Evolutionary conservation across 2,329 filamentous ascomycete species (phyloP).

Genomic region (Phialophora chinensis): DNA sequence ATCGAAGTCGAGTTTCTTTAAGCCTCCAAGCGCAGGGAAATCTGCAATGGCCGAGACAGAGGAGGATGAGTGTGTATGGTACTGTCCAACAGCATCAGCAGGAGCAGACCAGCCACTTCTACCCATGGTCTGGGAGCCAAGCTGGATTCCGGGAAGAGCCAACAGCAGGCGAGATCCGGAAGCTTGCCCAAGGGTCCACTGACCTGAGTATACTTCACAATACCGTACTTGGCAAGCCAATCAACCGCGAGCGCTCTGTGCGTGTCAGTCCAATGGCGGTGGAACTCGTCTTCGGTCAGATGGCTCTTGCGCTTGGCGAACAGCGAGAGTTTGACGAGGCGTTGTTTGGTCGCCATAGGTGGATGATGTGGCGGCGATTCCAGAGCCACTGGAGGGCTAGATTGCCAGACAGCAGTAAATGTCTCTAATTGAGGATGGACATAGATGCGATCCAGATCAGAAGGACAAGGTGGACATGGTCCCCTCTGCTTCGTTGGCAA

Average conservation of each 20-base stretch:
- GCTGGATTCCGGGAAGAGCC: neutral
- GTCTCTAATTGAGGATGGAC: neutral
- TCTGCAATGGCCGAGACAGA: neutral
- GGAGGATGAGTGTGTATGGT: constrained; percentile 6
- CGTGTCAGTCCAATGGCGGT: constrained; percentile 2
- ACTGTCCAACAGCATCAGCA: constrained; percentile 7
- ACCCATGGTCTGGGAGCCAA: neutral
- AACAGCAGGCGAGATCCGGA: neutral
- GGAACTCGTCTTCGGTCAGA: constrained; percentile 13
- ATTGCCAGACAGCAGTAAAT: neutral
- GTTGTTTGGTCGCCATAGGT: constrained; percentile 10
- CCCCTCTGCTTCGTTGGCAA: neutral
- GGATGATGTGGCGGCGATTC: neutral
- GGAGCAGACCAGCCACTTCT: neutral
- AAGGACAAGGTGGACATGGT: neutral
- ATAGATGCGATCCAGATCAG: neutral
- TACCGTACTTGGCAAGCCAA: constrained; percentile 12
- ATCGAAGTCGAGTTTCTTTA: constrained; percentile 11
- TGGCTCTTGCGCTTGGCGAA: constrained; percentile 10
- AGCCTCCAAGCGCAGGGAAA: constrained; percentile 6
- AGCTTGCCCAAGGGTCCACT: neutral
- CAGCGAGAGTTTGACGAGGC: constrained; percentile 10
- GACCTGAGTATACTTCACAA: constrained; percentile 19
- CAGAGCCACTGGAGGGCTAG: neutral
- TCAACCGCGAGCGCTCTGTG: neutral